These are phyloP conservation scores for Alternaria gaisen DNA, from an alignment of 2,329 filamentous ascomycete species.

Conservation along the genomic window DNA sequence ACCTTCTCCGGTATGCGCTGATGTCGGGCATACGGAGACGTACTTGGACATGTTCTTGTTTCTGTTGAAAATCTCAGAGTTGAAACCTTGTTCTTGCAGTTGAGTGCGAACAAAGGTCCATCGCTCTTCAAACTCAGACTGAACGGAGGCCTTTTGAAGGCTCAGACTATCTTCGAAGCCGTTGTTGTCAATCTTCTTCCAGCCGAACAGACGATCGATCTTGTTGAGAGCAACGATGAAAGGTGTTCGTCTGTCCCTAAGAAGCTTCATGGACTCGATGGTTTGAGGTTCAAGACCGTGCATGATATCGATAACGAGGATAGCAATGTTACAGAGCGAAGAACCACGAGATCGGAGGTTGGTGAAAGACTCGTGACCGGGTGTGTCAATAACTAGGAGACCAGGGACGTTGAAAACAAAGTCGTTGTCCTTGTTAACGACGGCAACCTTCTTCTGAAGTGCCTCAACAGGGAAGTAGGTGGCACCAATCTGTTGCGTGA, in stretches of 20 bases:
- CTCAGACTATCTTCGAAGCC: conserved; percentile 93
- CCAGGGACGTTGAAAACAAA: conserved; percentile 99
- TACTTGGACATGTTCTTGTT: conserved; percentile 96
- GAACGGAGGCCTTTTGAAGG: conserved; percentile 89
- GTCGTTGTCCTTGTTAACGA: conserved; percentile 87
- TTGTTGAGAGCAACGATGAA: conserved; percentile 99
- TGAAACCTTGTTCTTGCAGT: conserved; percentile 97
- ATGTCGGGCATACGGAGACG: conserved; percentile 96
- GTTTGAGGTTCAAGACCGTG: conserved; percentile 98
- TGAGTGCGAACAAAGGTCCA: conserved; percentile 91
- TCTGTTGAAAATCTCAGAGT: conserved; percentile 94
- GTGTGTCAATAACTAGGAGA: conserved; percentile 95
- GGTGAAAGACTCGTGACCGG: conserved; percentile 99
- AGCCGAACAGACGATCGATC: conserved; percentile 98
- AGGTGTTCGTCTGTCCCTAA: conserved; percentile 92
- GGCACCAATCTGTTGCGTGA: conserved; percentile 98
- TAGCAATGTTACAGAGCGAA: conserved; percentile 98
- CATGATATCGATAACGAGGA: conserved; percentile 99
- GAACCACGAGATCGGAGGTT: conserved; percentile 97
- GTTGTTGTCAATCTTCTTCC: conserved; percentile 99
- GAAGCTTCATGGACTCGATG: conserved; percentile 92
- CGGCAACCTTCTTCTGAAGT: conserved; percentile 87
- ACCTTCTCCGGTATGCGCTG: conserved; percentile 98
- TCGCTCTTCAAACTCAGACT: conserved; percentile 92
- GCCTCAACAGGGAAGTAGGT: conserved; percentile 98